Evolutionary conservation across 1,139 yeast species (phyloP), one percentile per base, ranked within the genome.

Genomic region (Zygotorulaspora mrakii): DNA sequence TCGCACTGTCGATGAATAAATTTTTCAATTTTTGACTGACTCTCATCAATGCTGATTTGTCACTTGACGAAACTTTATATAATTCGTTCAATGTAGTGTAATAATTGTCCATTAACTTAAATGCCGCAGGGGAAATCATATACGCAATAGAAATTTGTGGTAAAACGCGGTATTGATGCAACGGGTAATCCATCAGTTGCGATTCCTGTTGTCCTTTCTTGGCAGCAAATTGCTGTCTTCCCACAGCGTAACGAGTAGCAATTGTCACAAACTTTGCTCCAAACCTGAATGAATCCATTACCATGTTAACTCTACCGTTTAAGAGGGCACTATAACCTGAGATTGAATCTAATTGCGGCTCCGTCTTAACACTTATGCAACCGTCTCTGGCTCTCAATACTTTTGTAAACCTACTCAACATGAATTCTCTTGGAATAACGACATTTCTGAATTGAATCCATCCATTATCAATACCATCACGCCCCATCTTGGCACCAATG

Each of bases 401-500:
- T 59, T 79, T 78, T 45, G 88, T 75, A 67, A 79, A 87, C 63
- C 82, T 83, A 67, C 82, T 83, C 55, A 88, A 69, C 94, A 88
- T 79, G 64, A 74, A 83, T 63, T 75, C 82, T 50, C 91, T 75
- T 40, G 96, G 96, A 49, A 88, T 81, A 48, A 82, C 74, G 38
- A 87, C 96, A 52, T 77, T 71, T 42, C 85, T 71, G 65, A 84
- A 88, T 66, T 86, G 95, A 58, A 88, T 85, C 95, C 95, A 87
- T 46, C 96, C 96, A 60, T 88, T 88, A 64, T 88, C 96, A 51
- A 82, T 79, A 52, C 88, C 89, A 42, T 68, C 69, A 47, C 72
- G 77, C 42, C 96, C 96, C 95, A 87, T 87, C 67, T 88, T 88
- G 49, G 86, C 79, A 48, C 96, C 96, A 61, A 88, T 85, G 63